Conservation (phyloP, 2,329 filamentous ascomycete genomes). For the Monosporascus sp. region DNA sequence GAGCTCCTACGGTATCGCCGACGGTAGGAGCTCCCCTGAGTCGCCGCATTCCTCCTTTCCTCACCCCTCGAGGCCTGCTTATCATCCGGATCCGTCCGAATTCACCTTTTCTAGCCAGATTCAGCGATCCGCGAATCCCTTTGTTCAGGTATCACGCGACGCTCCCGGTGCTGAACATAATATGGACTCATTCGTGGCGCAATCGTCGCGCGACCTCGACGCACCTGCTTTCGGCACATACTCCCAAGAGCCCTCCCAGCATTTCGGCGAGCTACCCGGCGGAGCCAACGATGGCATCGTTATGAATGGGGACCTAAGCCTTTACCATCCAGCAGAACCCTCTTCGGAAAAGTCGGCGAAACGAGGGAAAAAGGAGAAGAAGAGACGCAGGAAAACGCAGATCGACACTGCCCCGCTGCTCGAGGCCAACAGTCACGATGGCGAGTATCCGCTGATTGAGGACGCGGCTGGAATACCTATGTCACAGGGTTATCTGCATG, state of each 20-base stretch:
- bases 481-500: not conserved
- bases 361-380: not conserved
- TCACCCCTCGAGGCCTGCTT: not conserved
- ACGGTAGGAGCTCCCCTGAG: too few species aligned
- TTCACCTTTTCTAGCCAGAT: not conserved
- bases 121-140: not conserved
- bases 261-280: too few species aligned
- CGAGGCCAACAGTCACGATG: not conserved
- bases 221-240: not conserved
- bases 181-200: not conserved
- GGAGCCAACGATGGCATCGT: too few species aligned
- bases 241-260: too few species aligned
- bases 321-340: not conserved
- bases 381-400: slow-evolving; percentile 6
- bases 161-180: slow-evolving; percentile 1
- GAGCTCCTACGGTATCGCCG: too few species aligned
- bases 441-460: slow-evolving; percentile 2
- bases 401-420: slow-evolving; percentile 8
- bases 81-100: not conserved
- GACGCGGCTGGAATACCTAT: not conserved
- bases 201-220: slow-evolving; percentile 1
- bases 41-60: too few species aligned
- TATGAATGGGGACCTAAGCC: not conserved
- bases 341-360: not conserved
- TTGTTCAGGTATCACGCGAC: not conserved